Conservation (phyloP, 139 green algal genomes). For the Ettlia oleoabundans region DNA sequence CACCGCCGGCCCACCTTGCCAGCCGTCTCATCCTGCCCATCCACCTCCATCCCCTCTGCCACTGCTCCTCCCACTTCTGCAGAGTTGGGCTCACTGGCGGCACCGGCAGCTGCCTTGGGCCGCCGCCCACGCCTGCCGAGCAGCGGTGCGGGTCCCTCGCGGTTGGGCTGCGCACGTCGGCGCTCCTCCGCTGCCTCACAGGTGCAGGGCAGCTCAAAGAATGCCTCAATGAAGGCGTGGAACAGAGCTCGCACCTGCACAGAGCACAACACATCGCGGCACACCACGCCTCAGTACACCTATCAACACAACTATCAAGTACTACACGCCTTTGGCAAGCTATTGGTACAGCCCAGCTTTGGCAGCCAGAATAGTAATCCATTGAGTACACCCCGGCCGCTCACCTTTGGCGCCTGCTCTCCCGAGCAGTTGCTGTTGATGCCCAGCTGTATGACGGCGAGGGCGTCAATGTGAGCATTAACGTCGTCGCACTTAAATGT, state of each 20-base stretch:
- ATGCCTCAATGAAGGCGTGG: constrained; percentile 82
- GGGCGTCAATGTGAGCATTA: constrained; percentile 40
- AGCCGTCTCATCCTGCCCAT: constrained; percentile 24
- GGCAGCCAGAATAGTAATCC: too few relatives aligned
- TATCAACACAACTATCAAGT: too few relatives aligned
- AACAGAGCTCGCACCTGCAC: constrained; percentile 42
- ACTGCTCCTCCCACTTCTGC: constrained; percentile 14
- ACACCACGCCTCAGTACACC: too few relatives aligned
- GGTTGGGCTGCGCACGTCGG: constrained; percentile 29
- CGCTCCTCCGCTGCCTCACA: constrained; percentile 46
- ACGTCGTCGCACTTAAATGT: constrained; percentile 74
- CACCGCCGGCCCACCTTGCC: constrained; percentile 1
- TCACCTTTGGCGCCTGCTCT: constrained; percentile 41
- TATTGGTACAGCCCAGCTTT: too few relatives aligned
- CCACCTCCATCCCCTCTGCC: constrained; percentile 22
- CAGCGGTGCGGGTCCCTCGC: constrained; percentile 20
- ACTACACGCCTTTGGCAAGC: too few relatives aligned
- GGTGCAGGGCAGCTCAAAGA: constrained; percentile 78
- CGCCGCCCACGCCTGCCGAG: constrained; percentile 13
- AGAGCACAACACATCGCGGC: too few relatives aligned
- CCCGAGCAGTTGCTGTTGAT: constrained; percentile 42
- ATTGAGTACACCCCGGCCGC: not conserved
- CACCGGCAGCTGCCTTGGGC: constrained; percentile 31
- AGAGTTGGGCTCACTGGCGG: constrained; percentile 25
- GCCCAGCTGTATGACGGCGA: constrained; percentile 40